These are phyloP conservation scores for Sclerotinia sclerotiorum DNA, from an alignment of 2,329 filamentous ascomycete species.

Conservation along the genomic window DNA sequence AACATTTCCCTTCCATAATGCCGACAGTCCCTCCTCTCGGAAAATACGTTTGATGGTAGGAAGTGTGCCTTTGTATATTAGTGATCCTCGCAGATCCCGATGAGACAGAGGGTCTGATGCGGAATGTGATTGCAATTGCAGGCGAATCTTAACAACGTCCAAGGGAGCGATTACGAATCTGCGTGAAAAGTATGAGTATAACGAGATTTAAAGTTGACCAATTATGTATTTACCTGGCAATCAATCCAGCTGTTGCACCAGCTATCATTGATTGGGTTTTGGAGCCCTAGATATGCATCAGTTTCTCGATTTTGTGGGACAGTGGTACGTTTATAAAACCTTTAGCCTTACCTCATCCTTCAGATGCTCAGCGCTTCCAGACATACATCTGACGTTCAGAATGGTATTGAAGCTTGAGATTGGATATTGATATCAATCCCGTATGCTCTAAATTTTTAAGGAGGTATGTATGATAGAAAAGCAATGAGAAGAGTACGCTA, in stretches of 20 bases:
- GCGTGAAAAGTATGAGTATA: constrained; percentile 20
- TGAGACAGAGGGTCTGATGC: constrained; percentile 66
- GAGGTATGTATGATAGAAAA: background rate
- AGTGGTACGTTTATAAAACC: constrained; percentile 1
- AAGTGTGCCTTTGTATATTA: constrained; percentile 72
- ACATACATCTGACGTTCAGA: constrained; percentile 29
- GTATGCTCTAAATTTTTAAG: background rate
- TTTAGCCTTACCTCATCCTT: constrained; percentile 29
- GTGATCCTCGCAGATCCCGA: constrained; percentile 47
- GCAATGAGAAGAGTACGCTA: background rate
- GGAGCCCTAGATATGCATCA: constrained; percentile 52
- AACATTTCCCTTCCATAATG: constrained; percentile 96
- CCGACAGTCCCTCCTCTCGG: constrained; percentile 76
- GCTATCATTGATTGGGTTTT: constrained; percentile 64
- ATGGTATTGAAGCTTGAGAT: constrained; percentile 13
- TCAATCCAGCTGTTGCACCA: constrained; percentile 74
- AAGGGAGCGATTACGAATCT: constrained; percentile 93
- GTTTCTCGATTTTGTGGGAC: constrained; percentile 8
- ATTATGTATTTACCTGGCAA: constrained; percentile 64
- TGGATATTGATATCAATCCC: background rate
- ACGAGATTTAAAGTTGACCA: background rate
- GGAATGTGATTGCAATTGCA: constrained; percentile 89
- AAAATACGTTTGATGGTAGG: constrained; percentile 76
- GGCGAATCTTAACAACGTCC: constrained; percentile 96
- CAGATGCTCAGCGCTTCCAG: constrained; percentile 42